Evolutionary conservation across 176 grass and related monocot species (phyloP).

Genomic region (Pharus latifolius): DNA sequence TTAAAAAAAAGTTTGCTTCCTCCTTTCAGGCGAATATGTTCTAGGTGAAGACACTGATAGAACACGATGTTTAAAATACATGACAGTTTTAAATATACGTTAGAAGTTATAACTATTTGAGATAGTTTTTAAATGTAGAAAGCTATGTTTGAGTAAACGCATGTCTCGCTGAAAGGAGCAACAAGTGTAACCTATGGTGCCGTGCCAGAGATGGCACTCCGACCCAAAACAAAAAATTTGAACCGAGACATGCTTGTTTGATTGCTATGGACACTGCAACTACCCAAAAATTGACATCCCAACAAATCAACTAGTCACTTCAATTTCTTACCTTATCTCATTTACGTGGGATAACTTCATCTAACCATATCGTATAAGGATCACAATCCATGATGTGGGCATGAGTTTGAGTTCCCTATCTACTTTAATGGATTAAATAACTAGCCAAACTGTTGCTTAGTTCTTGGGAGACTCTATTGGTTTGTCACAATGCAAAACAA

Average conservation of each 20-base stretch:
- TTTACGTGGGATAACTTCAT: neutral
- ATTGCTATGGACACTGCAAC: conserved; percentile 16
- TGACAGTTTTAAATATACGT: too few species aligned
- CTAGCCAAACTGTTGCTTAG: neutral
- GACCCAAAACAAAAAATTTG: neutral
- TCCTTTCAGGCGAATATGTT: too few species aligned
- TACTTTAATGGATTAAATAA: neutral
- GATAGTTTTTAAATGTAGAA: too few species aligned
- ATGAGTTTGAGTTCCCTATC: neutral
- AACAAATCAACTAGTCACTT: neutral
- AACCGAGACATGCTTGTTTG: neutral
- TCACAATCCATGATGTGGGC: neutral
- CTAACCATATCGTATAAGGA: neutral
- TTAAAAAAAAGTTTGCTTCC: too few species aligned
- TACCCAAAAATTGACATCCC: conserved; percentile 7
- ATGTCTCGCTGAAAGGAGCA: neutral
- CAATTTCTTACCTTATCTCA: conserved; percentile 5
- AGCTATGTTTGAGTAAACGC: neutral
- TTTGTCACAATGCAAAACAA: too few species aligned
- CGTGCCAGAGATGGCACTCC: neutral
- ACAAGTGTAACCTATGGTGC: neutral
- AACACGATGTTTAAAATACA: too few species aligned
- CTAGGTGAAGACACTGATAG: too few species aligned
- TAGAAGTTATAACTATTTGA: too few species aligned
- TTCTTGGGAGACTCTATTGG: neutral